Evolutionary conservation across 805 yeast species (phyloP).

Genomic region (Starmerella stigmatis): DNA sequence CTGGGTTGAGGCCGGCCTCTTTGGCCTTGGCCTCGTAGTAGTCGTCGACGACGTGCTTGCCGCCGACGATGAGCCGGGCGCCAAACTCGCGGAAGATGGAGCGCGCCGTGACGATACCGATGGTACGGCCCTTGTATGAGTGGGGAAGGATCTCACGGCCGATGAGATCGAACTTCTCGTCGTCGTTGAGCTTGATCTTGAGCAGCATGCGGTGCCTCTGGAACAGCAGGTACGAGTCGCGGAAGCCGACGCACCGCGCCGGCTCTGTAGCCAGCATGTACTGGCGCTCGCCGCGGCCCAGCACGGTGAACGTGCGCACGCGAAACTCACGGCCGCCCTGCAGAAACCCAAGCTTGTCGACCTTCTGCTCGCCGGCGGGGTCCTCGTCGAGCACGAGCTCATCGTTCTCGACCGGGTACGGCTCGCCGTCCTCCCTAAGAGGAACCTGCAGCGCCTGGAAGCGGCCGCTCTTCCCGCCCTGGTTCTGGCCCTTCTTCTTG

Average conservation of each 20-base stretch:
- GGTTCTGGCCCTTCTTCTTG: conserved; percentile 12
- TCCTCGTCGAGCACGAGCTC: conserved; percentile 72
- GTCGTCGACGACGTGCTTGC: conserved; percentile 74
- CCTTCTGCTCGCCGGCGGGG: conserved; percentile 64
- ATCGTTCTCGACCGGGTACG: conserved; percentile 54
- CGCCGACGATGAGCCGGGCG: conserved; percentile 67
- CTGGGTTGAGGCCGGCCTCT: conserved; percentile 53
- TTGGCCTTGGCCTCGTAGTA: conserved; percentile 60
- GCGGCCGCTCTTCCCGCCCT: conserved; percentile 13
- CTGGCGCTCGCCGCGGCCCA: conserved; percentile 54
- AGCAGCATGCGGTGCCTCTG: conserved; percentile 71
- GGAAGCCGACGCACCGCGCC: conserved; percentile 85
- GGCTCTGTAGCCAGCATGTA: conserved; percentile 95
- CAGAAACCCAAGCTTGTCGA: conserved; percentile 56
- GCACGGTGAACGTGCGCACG: conserved; percentile 36
- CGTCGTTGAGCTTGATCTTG: conserved; percentile 62
- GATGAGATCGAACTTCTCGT: conserved; percentile 73
- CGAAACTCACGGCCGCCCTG: conserved; percentile 65
- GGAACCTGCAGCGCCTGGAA: conserved; percentile 29
- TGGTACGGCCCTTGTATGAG: conserved; percentile 81
- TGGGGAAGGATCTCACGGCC: conserved; percentile 73
- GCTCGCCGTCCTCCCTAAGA: conserved; percentile 59
- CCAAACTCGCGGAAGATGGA: conserved; percentile 89
- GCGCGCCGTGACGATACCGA: conserved; percentile 83
- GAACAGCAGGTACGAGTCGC: conserved; percentile 82